Base-by-base conservation (phyloP, 2,329 filamentous ascomycete genomes). In the Xylaria multiplex region DNA sequence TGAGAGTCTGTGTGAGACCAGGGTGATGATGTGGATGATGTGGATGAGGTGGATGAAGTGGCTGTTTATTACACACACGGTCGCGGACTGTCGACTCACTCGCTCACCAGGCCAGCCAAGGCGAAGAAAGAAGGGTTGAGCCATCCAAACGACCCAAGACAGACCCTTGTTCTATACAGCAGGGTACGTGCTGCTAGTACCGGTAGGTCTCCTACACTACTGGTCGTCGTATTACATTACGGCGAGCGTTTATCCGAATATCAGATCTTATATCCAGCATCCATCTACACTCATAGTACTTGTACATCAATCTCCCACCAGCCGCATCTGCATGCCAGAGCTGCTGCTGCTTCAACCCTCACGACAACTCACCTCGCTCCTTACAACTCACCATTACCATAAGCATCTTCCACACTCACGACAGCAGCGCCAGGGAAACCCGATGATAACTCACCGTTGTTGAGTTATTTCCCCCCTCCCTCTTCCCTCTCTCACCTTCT, bases 111-210 rank as follows among this genome's bases (percentile, higher is more conserved):
- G 53, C 61, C 55, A 53, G 62, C 59, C 55, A 59, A 56, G 58
- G 62, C 58, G 49, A 67, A 66, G 65, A 69, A 67, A 66, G 65
- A 69, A 68, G 67, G 69, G 58, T 58, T 72, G 72, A 74, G 72
- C 74, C 73, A 74, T 74, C 74, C 74, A 77, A 76, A 76, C 75
- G 72, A 73, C 67, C 73, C 71, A 71, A 70, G 69, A 70, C 64
- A 69, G 67, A 72, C 74, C 75, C 74, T 69, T 69, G 71, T 66
- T 68, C 68, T 58, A 60, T 62, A 49, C 46, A 13, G 45, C 52
- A 64, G 32, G 45, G 55, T 40, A 52, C 4, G 49, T 60, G 27
- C 37, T 13, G 40, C 27, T 27, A 27, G 3, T 27, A 27, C 27
- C 3, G 27, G 27, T 27, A 5, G 27, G 27, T 27, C 27, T 27